Conservation (phyloP, 345 rosid genomes). For the Psidium friedrichsthalianum region DNA sequence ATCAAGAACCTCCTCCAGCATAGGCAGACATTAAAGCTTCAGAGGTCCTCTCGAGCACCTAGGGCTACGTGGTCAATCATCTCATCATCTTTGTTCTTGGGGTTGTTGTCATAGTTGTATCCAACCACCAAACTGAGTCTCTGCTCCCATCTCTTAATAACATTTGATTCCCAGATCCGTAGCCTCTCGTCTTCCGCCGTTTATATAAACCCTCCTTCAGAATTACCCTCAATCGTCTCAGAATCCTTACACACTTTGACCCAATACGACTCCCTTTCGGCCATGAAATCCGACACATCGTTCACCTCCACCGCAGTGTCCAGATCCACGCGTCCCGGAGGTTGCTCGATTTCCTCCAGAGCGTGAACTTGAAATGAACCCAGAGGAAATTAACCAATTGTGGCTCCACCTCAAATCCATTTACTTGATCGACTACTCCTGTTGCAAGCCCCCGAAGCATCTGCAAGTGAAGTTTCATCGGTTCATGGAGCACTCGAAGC, state of each 20-base stretch:
- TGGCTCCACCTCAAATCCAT: constrained; percentile 91
- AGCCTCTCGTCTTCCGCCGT: background rate
- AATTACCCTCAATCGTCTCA: background rate
- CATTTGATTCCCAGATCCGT: background rate
- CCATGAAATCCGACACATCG: constrained; percentile 22
- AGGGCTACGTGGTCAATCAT: background rate
- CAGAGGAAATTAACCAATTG: constrained; percentile 48
- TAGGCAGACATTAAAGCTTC: constrained; percentile 36
- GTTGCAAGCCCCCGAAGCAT: constrained; percentile 59
- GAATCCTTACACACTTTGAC: background rate
- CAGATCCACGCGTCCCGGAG: constrained; percentile 51
- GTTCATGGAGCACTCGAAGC: constrained; percentile 72
- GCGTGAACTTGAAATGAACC: constrained; percentile 69
- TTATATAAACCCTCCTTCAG: background rate
- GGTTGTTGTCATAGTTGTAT: background rate
- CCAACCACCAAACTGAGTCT: background rate
- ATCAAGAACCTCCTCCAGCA: constrained; percentile 89
- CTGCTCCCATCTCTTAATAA: background rate
- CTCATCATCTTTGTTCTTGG: background rate
- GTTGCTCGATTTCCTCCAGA: constrained; percentile 80
- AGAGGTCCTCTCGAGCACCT: too few relatives aligned
- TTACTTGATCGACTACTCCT: constrained; percentile 61
- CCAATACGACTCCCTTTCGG: background rate
- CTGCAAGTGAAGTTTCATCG: constrained; percentile 39
- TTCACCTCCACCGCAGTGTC: constrained; percentile 29